Conservation (phyloP, 257 asterid species). For the Gardenia jasminoides region DNA sequence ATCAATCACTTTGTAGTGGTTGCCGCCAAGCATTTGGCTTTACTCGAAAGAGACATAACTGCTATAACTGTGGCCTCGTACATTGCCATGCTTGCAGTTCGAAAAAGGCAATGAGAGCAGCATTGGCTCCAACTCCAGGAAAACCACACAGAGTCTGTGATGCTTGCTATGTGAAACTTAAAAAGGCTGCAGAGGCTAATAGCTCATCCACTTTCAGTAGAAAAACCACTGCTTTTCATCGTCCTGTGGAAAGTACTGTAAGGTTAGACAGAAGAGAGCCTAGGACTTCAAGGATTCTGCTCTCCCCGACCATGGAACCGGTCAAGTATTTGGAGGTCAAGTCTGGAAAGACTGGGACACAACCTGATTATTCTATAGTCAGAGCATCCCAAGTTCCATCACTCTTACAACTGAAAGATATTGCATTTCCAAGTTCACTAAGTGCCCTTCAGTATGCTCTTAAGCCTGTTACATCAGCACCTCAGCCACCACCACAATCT, state of each 20-base stretch:
- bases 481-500: constrained; percentile 32
- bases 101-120: constrained; percentile 78
- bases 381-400: constrained; percentile 96
- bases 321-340: constrained; percentile 79
- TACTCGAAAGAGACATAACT: constrained; percentile 79
- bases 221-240: constrained; percentile 44
- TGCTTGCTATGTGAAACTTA: constrained; percentile 63
- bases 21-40: constrained; percentile 90
- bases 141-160: constrained; percentile 97
- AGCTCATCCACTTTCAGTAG: constrained; percentile 33
- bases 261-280: constrained; percentile 46
- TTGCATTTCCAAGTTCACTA: constrained; percentile 89
- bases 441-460: constrained; percentile 83
- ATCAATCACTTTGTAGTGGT: constrained; percentile 81
- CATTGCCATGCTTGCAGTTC: constrained; percentile 95
- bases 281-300: constrained; percentile 54
- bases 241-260: constrained; percentile 39
- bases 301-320: constrained; percentile 73
- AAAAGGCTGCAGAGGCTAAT: constrained; percentile 61
- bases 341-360: constrained; percentile 45
- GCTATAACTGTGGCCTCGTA: constrained; percentile 84
- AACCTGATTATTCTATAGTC: constrained; percentile 49
- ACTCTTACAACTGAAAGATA: constrained; percentile 74
- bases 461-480: constrained; percentile 55
- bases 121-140: constrained; percentile 91